Evolutionary conservation across 768 basidiomycete species (phyloP).

Genomic region (Serendipita sp.): DNA sequence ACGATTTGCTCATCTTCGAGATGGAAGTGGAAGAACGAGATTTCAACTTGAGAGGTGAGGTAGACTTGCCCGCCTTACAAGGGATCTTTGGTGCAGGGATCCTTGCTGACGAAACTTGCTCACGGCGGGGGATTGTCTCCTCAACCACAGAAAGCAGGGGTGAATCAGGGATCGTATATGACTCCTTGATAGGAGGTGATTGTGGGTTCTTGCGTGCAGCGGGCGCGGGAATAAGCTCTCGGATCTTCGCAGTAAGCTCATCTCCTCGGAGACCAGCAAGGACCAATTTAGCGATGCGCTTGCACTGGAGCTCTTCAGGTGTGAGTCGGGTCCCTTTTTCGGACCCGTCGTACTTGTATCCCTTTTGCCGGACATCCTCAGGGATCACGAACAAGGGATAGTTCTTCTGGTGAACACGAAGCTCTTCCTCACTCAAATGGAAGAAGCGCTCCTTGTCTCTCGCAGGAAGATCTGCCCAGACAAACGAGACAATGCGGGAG

Average conservation of each 20-base stretch:
- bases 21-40: too few relatives aligned
- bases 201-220: too few relatives aligned
- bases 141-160: too few relatives aligned
- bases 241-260: neutral
- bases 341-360: neutral
- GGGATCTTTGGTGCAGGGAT: too few relatives aligned
- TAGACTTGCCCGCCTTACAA: too few relatives aligned
- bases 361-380: neutral
- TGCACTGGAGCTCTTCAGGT: neutral
- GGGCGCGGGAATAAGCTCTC: neutral
- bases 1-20: too few relatives aligned
- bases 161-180: too few relatives aligned
- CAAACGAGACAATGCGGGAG: neutral
- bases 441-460: neutral
- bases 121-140: too few relatives aligned
- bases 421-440: neutral
- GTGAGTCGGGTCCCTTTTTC: neutral
- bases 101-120: too few relatives aligned
- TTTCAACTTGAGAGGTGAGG: too few relatives aligned
- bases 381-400: neutral
- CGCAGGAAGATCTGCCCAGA: neutral
- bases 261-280: neutral
- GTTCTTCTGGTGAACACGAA: neutral
- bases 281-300: neutral
- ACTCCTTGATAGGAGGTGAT: too few relatives aligned